Percentiles rank a stretch among this genome's conserved stretches.
These are phyloP conservation scores for Fusarium fujikuroi DNA, from an alignment of 2,329 filamentous ascomycete species.

Conservation along the genomic window DNA sequence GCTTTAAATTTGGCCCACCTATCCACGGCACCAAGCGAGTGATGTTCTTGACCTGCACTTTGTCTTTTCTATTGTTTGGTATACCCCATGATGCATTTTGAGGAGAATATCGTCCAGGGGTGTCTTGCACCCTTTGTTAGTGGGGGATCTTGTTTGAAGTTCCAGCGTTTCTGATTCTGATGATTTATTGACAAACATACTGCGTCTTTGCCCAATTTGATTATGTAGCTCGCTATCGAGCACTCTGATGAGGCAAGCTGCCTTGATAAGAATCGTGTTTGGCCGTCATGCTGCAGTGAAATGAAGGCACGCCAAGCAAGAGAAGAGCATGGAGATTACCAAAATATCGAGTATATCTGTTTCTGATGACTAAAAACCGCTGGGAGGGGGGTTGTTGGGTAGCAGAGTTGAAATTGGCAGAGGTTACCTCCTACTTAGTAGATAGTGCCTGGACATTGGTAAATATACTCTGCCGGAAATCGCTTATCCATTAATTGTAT, in stretches of 20 bases:
- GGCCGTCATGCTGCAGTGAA: not conserved
- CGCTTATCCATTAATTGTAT: conserved; percentile 4
- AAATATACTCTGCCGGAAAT: not conserved
- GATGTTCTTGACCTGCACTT: conserved; percentile 9
- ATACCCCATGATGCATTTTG: conserved; percentile 42
- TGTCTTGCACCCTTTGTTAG: conserved; percentile 15
- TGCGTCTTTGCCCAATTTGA: conserved; percentile 17
- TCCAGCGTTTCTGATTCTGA: conserved; percentile 31
- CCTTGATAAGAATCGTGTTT: not conserved
- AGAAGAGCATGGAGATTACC: not conserved
- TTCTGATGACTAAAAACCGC: not conserved
- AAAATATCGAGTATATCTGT: not conserved
- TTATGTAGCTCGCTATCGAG: not conserved
- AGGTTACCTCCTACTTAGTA: not conserved
- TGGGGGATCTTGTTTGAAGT: conserved; percentile 17
- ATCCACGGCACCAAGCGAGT: conserved; percentile 19
- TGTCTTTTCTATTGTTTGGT: conserved; percentile 35
- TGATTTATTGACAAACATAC: conserved; percentile 14
- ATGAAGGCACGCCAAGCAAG: not conserved
- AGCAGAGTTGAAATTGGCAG: not conserved
- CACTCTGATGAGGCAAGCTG: not conserved
- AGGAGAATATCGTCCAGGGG: conserved; percentile 28
- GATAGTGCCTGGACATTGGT: not conserved
- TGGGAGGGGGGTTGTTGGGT: not conserved
- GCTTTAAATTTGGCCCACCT: not conserved